phyloP scores from a whole-genome alignment of 1,139 yeast genomes.

The Tardiomyces depauwii region DNA sequence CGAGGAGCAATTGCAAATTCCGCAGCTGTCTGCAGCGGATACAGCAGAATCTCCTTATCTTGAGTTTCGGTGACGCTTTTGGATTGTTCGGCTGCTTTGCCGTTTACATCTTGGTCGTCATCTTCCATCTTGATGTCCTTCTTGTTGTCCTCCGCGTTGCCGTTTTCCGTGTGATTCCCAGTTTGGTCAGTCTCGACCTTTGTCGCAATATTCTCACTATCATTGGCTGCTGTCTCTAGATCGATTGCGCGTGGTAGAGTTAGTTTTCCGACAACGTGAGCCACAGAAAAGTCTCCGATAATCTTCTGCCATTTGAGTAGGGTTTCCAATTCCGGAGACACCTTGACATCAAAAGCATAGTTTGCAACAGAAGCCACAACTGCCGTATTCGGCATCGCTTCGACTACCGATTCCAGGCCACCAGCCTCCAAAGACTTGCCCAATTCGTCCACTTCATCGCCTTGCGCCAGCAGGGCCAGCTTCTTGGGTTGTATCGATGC shows the following conservation, averaged over 20 bases:
- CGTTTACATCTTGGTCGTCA: slow-evolving; percentile 5
- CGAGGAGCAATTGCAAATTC: slow-evolving; percentile 25
- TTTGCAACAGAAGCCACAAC: slow-evolving; percentile 42
- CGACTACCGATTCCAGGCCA: slow-evolving; percentile 14
- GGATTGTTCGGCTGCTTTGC: neutral
- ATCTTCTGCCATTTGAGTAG: slow-evolving; percentile 74
- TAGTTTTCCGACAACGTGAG: slow-evolving; percentile 70
- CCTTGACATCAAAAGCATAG: slow-evolving; percentile 51
- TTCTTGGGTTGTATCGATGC: slow-evolving; percentile 74
- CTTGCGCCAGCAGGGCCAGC: slow-evolving; percentile 36
- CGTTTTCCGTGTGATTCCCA: neutral
- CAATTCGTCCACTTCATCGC: slow-evolving; percentile 3
- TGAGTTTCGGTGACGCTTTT: slow-evolving; percentile 5
- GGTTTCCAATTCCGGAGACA: slow-evolving; percentile 57
- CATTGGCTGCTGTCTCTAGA: neutral
- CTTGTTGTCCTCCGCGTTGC: neutral
- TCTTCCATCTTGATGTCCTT: slow-evolving; percentile 11
- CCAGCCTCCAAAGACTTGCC: slow-evolving; percentile 6
- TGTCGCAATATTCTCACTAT: slow-evolving; percentile 8
- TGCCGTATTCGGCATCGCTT: slow-evolving; percentile 31
- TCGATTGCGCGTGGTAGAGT: slow-evolving; percentile 32
- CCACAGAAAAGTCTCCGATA: slow-evolving; percentile 70
- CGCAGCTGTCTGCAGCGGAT: slow-evolving; percentile 18
- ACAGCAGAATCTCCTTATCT: slow-evolving; percentile 14
- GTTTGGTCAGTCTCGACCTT: neutral